Evolutionary conservation across 2,329 filamentous ascomycete species (phyloP), one percentile per base, ranked within the genome.

Genomic region (Acrodontium crateriforme): DNA sequence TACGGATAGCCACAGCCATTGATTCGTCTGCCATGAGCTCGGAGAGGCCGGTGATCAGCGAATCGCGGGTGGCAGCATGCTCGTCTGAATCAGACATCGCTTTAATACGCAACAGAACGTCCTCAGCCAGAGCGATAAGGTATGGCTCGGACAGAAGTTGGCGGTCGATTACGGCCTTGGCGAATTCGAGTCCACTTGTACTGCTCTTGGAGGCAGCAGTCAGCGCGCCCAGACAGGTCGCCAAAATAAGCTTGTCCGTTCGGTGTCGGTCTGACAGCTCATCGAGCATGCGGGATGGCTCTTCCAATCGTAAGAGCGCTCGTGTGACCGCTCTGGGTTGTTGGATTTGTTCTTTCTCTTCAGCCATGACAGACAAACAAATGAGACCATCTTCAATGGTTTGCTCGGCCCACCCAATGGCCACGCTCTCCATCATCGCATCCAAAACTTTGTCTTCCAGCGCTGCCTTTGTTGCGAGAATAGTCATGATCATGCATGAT

Each of bases 401-500:
- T 35, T 84, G 76, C 23, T 63, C 56, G 2, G 73, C 78, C 74
- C 83, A 91, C 6, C 79, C 81, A 16, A 67, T 59, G 6, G 79
- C 76, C 18, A 93, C 71, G 37, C 85, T 82, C 45, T 92, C 81
- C 83, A 95, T 92, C 46, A 98, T 67, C 2, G 77, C 75, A 29
- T 80, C 74, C n/a, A 95, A 63, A 2, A 85, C 71, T 31, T 70
- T 69, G 44, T 95, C 84, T 25, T 79, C 72, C 9, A 95, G 65
- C 25, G 71, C 67, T 1, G 78, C 75, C 54, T 93, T 93, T 26
- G 81, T 75, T 5, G 82, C 84, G 36, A 95, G 68, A 26, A 95
- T 74, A 5, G 83, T 73, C 31, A 85, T 69, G 12, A 93, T 74
- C 78, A 94, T 93, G 53, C 93, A 95, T 32, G 80, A 85, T 10